Evolutionary conservation across 1,139 yeast genomes (phyloP), one percentile per base, ranked within the genome.

Genomic region (Magnusiomyces suaveolens): DNA sequence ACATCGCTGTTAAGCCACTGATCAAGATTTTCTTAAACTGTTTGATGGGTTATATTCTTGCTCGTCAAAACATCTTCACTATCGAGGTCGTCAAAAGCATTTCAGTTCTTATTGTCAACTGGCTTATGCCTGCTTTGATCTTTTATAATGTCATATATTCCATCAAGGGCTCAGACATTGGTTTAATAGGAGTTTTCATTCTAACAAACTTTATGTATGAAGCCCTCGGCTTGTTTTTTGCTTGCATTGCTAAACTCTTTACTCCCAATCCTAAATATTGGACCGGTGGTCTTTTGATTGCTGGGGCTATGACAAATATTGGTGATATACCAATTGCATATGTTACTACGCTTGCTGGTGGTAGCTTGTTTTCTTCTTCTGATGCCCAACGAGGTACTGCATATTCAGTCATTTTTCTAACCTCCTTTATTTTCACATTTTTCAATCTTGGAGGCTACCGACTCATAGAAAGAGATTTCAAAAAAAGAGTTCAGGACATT

Each of bases 271-370:
- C 96, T 0, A 77, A 76, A 60, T 71, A 79, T 53, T 89, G 95
- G 95, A 71, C 79, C 48, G 95, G 96, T 53, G 96, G 96, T 0
- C 71, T 80, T 39, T 66, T 79, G 48, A 79, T 85, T 12, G 89
- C 87, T 18, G 94, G 95, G 0, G 72, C 85, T 48, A 80, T 87
- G 57, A 69, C 66, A 54, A 72, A 72, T 54, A 60, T 85, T 50
- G 81, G 92, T 10, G 96, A 89, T 70, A 74, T 89, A 57, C 96
- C 96, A 0, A 86, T 89, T 63, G 96, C 96, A 0, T 88, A 87
- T 62, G 75, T 89, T 48, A 36, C 41, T 63, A 84, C 95, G 1
- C 72, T 89, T 66, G 82, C 86, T 43, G 74, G 78, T 18, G 83
- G 89, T 0, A 74, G 80, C 0, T 73, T 79, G 1, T 84, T 90